A percentile compares a stretch with the other conserved stretches of the same genome.
Conservation (phyloP, 345 rosid genomes). For the Gynandropsis gynandra region DNA sequence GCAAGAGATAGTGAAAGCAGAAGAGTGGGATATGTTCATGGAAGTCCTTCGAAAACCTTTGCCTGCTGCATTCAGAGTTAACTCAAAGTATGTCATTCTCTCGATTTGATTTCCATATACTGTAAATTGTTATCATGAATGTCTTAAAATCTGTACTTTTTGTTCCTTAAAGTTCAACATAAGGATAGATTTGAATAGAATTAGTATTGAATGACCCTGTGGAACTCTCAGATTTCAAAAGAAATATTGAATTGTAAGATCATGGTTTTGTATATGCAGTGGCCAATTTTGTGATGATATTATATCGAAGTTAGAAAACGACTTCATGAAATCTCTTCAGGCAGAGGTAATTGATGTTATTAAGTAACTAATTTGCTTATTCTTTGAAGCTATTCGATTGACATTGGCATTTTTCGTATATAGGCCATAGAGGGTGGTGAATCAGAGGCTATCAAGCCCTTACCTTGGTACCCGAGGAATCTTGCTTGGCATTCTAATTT, state of each 20-base stretch:
- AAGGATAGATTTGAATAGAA: neutral
- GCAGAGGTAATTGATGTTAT: slow-evolving; percentile 42
- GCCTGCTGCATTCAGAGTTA: slow-evolving; percentile 95
- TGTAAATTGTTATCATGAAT: slow-evolving; percentile 1
- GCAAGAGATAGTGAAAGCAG: slow-evolving; percentile 63
- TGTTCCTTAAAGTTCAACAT: neutral
- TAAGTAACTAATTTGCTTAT: slow-evolving; percentile 1
- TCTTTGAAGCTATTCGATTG: neutral
- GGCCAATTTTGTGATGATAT: slow-evolving; percentile 77
- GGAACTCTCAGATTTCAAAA: neutral
- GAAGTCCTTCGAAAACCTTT: slow-evolving; percentile 71
- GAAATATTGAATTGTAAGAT: no score
- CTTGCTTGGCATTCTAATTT: slow-evolving; percentile 94
- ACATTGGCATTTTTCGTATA: neutral
- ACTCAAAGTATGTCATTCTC: slow-evolving; percentile 46
- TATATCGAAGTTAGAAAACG: slow-evolving; percentile 64
- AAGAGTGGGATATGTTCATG: slow-evolving; percentile 79
- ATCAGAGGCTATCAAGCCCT: slow-evolving; percentile 64
- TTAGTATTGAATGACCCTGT: slow-evolving; percentile 1
- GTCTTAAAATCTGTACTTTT: slow-evolving; percentile 1
- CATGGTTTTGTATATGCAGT: slow-evolving; percentile 36
- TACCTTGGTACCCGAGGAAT: slow-evolving; percentile 85
- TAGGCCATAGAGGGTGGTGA: slow-evolving; percentile 69
- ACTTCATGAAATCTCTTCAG: slow-evolving; percentile 68
- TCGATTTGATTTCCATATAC: neutral